A percentile compares a stretch with the other conserved stretches of the same genome.
These are phyloP conservation scores for Symbiodinium natans DNA, from an alignment of 73 alveolate species.

Conservation along the genomic window DNA sequence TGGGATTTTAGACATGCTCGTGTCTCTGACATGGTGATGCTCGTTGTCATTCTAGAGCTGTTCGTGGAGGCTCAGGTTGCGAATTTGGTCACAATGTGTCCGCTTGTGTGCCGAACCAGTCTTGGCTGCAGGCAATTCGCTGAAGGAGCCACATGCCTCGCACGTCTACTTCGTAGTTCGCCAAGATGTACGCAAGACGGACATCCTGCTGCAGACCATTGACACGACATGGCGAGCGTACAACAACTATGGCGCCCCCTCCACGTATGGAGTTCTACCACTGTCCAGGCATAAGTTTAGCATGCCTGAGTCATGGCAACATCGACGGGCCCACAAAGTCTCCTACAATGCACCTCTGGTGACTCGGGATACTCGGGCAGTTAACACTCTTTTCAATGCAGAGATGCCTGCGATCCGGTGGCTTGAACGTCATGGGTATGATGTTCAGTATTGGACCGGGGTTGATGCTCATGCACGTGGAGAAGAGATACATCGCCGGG, in stretches of 20 bases:
- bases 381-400: slow-evolving; percentile 68
- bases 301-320: slow-evolving; percentile 31
- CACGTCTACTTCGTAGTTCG: slow-evolving; percentile 80
- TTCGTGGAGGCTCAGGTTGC: no score
- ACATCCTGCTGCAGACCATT: not conserved
- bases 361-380: slow-evolving; percentile 87
- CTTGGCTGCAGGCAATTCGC: slow-evolving; percentile 25
- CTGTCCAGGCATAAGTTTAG: slow-evolving; percentile 7
- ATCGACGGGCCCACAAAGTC: slow-evolving; percentile 66
- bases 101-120: no score
- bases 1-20: no score
- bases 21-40: no score
- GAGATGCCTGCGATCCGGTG: slow-evolving; percentile 76
- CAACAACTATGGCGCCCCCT: slow-evolving; percentile 61
- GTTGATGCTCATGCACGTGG: slow-evolving; percentile 68
- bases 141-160: slow-evolving; percentile 77
- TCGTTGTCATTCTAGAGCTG: no score
- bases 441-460: slow-evolving; percentile 79
- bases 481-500: slow-evolving; percentile 43
- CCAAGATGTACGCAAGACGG: slow-evolving; percentile 74
- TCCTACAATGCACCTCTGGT: slow-evolving; percentile 77
- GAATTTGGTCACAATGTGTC: no score
- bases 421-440: slow-evolving; percentile 19
- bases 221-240: slow-evolving; percentile 91
- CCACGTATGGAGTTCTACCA: slow-evolving; percentile 84